A percentile compares a stretch with the other conserved stretches of the same genome.
Evolutionary conservation across 306 rosid genomes (phyloP).

Genomic region (Vicia villosa): DNA sequence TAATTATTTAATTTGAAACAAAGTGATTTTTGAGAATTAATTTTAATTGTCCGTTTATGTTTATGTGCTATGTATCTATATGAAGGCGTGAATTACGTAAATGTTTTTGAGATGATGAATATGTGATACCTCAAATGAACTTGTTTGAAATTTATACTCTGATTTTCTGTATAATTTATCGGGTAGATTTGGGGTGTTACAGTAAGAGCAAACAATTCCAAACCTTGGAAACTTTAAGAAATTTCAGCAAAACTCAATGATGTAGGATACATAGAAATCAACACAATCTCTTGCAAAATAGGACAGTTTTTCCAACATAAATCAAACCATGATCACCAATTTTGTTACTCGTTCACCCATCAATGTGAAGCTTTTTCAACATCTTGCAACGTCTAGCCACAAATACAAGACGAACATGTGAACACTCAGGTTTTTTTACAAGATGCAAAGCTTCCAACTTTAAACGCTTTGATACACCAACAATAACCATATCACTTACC

Average conservation of each 20-base stretch:
- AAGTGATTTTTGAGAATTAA: too few relatives aligned
- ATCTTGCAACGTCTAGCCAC: slow-evolving; percentile 60
- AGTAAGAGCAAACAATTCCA: slow-evolving; percentile 79
- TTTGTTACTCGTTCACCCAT: slow-evolving; percentile 82
- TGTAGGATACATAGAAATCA: slow-evolving; percentile 75
- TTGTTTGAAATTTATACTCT: too few relatives aligned
- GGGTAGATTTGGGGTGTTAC: too few relatives aligned
- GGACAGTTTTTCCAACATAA: slow-evolving; percentile 54
- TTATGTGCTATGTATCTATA: too few relatives aligned
- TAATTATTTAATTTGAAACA: too few relatives aligned
- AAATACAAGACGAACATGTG: slow-evolving; percentile 65
- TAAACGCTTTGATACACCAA: slow-evolving; percentile 40
- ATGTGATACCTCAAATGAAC: too few relatives aligned
- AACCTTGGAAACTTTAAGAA: slow-evolving; percentile 55
- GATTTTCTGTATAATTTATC: too few relatives aligned
- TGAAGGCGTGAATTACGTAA: too few relatives aligned
- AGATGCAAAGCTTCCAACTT: slow-evolving; percentile 55
- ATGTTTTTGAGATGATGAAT: too few relatives aligned
- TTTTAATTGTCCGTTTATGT: too few relatives aligned
- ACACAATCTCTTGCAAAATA: slow-evolving; percentile 74
- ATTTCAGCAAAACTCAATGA: slow-evolving; percentile 52
- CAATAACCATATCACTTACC: slow-evolving; percentile 41
- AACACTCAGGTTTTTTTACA: slow-evolving; percentile 71
- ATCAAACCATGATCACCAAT: slow-evolving; percentile 71
- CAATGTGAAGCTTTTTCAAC: too few relatives aligned